Percentiles rank a stretch among this genome's conserved stretches.
phyloP scores from a whole-genome alignment of 208 protist genomes.

The Trypanosoma congolense region DNA sequence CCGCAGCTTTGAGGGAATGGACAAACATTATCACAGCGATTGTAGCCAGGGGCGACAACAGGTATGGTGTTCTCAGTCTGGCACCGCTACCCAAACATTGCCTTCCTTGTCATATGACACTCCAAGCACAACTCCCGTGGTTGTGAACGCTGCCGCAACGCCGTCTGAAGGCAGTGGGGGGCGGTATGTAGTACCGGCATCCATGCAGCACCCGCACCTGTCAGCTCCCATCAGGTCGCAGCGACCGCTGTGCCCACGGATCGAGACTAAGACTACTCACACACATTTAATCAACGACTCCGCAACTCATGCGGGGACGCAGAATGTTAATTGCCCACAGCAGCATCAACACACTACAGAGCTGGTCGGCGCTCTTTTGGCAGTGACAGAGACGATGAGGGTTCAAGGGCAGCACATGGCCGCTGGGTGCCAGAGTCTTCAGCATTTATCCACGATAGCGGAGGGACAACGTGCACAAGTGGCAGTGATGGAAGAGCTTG shows the following conservation, averaged over 20 bases:
- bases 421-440: constrained; percentile 6
- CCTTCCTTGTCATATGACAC: background rate
- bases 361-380: background rate
- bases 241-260: background rate
- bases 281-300: background rate
- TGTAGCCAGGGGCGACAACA: background rate
- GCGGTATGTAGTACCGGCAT: constrained; percentile 2
- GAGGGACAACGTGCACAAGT: constrained; percentile 16
- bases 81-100: background rate
- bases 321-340: background rate
- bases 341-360: constrained; percentile 6
- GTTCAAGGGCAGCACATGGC: constrained; percentile 12
- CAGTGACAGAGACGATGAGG: background rate
- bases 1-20: background rate
- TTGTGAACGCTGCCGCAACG: background rate
- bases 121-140: too few species aligned
- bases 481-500: constrained; percentile 8
- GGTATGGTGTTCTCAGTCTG: background rate
- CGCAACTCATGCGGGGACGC: background rate
- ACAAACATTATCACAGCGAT: background rate
- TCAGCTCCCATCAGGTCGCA: background rate
- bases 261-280: constrained; percentile 4
- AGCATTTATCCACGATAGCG: constrained; percentile 7
- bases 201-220: constrained; percentile 6
- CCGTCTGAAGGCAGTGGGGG: background rate